These are phyloP conservation scores for Leccinum olivaceopallidum DNA, from an alignment of 768 basidiomycete genomes.

Conservation along the genomic window DNA sequence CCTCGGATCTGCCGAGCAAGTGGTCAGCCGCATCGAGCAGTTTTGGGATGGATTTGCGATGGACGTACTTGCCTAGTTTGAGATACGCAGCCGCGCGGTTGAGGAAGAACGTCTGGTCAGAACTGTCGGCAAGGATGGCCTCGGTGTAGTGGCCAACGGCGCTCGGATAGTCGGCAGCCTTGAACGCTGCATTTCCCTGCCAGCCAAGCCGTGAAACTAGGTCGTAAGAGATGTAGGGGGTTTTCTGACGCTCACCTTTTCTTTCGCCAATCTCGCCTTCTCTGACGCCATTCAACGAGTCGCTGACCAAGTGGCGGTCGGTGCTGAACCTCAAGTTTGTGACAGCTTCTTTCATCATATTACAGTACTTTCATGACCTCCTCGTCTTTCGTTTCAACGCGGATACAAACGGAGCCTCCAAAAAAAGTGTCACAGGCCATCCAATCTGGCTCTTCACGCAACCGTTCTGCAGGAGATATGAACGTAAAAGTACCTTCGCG, in stretches of 20 bases:
- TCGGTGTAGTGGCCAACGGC: conserved; percentile 87
- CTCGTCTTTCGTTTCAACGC: not conserved
- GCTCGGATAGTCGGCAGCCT: conserved; percentile 69
- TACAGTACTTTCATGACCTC: not conserved
- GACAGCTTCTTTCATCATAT: not conserved
- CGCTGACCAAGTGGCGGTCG: conserved; percentile 7
- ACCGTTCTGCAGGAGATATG: conserved; percentile 3
- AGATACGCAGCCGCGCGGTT: conserved; percentile 93
- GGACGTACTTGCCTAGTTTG: conserved; percentile 90
- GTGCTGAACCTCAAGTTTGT: not conserved
- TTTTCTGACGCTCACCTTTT: conserved; percentile 22
- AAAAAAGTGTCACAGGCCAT: not conserved
- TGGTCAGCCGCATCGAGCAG: conserved; percentile 4
- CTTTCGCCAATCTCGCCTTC: conserved; percentile 36
- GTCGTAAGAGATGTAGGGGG: not conserved
- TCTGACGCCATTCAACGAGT: conserved; percentile 34
- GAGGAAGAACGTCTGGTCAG: conserved; percentile 75
- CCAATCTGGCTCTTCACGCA: conserved; percentile 7
- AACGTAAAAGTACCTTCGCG: conserved; percentile 25
- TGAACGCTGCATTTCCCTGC: conserved; percentile 89
- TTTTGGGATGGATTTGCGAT: not conserved
- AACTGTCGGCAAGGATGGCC: conserved; percentile 70
- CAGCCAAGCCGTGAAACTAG: not conserved
- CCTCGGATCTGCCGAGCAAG: conserved; percentile 54
- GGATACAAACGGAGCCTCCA: conserved; percentile 5